These are phyloP conservation scores for Axilococcus clingmanii DNA, from an alignment of 139 green algal species.

Conservation along the genomic window DNA sequence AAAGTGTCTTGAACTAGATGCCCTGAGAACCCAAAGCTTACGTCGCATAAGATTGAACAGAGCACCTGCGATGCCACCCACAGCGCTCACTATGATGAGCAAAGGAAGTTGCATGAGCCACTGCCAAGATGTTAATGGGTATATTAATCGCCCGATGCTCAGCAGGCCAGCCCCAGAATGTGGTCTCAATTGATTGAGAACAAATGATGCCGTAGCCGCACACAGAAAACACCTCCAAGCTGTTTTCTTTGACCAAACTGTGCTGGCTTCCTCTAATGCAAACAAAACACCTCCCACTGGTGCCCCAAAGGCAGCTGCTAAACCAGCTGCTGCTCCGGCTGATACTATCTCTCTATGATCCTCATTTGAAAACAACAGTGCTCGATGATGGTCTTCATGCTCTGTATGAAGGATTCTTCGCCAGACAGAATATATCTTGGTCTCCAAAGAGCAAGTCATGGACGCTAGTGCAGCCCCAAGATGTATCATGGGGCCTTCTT, in stretches of 20 bases:
- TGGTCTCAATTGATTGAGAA: slow-evolving; percentile 37
- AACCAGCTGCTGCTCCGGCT: slow-evolving; percentile 66
- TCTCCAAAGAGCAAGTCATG: slow-evolving; percentile 26
- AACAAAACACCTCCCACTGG: slow-evolving; percentile 90
- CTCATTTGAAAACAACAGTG: slow-evolving; percentile 22
- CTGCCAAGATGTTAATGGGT: slow-evolving; percentile 46
- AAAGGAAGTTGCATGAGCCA: slow-evolving; percentile 74
- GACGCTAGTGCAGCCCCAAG: slow-evolving; percentile 74
- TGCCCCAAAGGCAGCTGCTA: slow-evolving; percentile 74
- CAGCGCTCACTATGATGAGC: slow-evolving; percentile 45
- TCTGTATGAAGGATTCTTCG: neutral
- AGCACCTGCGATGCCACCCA: slow-evolving; percentile 59
- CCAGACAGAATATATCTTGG: slow-evolving; percentile 6
- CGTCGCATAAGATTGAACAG: slow-evolving; percentile 65
- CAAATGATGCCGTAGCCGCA: slow-evolving; percentile 53
- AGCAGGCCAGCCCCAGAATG: slow-evolving; percentile 22
- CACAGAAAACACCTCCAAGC: slow-evolving; percentile 80
- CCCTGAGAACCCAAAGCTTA: slow-evolving; percentile 47
- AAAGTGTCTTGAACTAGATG: slow-evolving; percentile 30
- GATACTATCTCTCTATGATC: slow-evolving; percentile 81
- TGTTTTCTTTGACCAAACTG: slow-evolving; percentile 63
- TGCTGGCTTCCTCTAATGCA: slow-evolving; percentile 77
- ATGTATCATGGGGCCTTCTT: slow-evolving; percentile 84
- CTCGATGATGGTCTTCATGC: neutral
- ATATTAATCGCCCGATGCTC: slow-evolving; percentile 46